Base-by-base conservation (phyloP, 208 protist species). In the Acanthamoeba divionensis region DNA sequence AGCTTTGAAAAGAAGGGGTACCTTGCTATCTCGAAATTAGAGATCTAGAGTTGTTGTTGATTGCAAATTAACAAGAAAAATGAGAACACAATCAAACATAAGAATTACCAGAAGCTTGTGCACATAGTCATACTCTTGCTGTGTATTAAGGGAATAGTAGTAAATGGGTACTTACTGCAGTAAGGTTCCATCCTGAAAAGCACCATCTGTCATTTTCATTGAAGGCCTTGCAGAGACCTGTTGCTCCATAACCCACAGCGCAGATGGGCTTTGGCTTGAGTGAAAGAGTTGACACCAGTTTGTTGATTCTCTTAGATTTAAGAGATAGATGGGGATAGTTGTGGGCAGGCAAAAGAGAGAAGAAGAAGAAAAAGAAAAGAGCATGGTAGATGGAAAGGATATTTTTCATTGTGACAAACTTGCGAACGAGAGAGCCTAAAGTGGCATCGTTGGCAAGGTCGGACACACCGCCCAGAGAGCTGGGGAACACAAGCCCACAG, bases 201-300 rank as follows among this genome's bases (percentile, higher is more conserved):
- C 73, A 83, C 73, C 73, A 83, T 31, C 62, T 83, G 73, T 83
- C 73, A 21, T 26, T 83, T 9, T 83, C 73, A 21, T 1, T 83
- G 45, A 83, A 83, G n/a, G 73, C 73, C 50, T 83, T 83, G 41
- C 73, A 83, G 10, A 83, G 73, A 52, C 73, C 73, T 38, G 73
- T 83, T 31, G 62, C 73, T 12, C 73, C 73, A 24, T 62, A 83
- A 21, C 73, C 73, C 4, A 83, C 50, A 10, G 73, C 73, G 18
- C 73, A 83, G n/a, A 83, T 83, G 2, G 73, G 73, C 29, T 83
- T 52, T 83, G 29, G 12, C 52, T n/a, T n/a, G n/a, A n/a, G 3
- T 26, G 8, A n/a, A 18, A 13, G 15, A 57, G 15, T 18, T 18
- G 52, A 13, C 52, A 13, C 15, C 52, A 13, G 18, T 18, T 18